Conservation (phyloP, 1,284 basidiomycete genomes). For the Phylloporus sp. region DNA sequence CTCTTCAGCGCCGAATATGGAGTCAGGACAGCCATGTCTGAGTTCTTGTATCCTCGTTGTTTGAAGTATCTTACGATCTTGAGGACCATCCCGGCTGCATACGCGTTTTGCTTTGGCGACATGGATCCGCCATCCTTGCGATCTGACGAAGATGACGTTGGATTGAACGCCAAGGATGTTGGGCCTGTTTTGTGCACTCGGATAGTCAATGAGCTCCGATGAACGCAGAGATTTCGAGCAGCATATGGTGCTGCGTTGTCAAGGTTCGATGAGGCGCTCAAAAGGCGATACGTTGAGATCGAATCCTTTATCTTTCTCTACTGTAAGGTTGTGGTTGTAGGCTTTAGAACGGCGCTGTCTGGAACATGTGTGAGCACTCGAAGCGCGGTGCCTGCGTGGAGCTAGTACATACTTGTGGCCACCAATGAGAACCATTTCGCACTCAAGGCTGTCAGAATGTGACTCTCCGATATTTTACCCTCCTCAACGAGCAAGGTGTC, state of each 20-base stretch:
- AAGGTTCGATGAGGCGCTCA: slow-evolving; percentile 66
- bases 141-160: slow-evolving; percentile 66
- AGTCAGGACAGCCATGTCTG: slow-evolving; percentile 66
- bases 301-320: no score
- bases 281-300: no score
- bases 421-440: no score
- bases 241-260: slow-evolving; percentile 67
- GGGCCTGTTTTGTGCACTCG: slow-evolving; percentile 52
- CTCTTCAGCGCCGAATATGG: slow-evolving; percentile 65
- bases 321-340: no score
- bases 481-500: no score
- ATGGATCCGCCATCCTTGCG: slow-evolving; percentile 52
- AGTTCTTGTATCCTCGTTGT: slow-evolving; percentile 69
- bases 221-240: slow-evolving; percentile 67
- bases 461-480: no score
- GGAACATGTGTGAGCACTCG: no score
- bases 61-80: slow-evolving; percentile 68
- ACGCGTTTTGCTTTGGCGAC: slow-evolving; percentile 66
- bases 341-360: no score
- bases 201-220: slow-evolving; percentile 61
- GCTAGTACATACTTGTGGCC: no score
- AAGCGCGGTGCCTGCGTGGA: no score
- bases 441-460: no score
- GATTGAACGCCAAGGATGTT: slow-evolving; percentile 60
- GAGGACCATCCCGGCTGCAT: slow-evolving; percentile 65